Conservation (phyloP, 306 rosid genomes). For the Prosopis cineraria region DNA sequence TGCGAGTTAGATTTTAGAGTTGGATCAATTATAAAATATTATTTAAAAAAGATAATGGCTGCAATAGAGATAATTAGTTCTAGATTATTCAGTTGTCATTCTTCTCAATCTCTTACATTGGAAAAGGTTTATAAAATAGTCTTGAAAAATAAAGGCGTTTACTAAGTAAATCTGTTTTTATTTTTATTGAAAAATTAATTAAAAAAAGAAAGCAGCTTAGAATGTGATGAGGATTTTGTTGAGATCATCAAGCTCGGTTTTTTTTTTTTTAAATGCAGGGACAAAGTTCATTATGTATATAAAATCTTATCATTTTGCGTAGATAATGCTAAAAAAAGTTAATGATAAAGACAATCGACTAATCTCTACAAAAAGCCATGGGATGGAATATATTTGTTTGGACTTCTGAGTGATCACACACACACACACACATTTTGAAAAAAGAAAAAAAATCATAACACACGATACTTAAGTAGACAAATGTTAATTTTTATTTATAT, state of each 20-base stretch:
- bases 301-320: neutral
- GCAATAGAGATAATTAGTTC: neutral
- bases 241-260: constrained; percentile 8
- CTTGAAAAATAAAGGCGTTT: neutral
- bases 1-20: neutral
- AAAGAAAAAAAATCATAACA: too few relatives aligned
- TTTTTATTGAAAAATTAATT: neutral
- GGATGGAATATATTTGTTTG: neutral
- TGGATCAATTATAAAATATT: neutral
- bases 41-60: neutral
- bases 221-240: neutral
- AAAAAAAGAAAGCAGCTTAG: neutral
- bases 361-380: too few relatives aligned
- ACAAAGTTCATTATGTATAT: neutral
- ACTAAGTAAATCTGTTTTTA: neutral
- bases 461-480: too few relatives aligned
- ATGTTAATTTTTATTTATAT: too few relatives aligned
- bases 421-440: too few relatives aligned
- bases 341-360: too few relatives aligned
- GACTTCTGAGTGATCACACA: too few relatives aligned
- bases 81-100: neutral
- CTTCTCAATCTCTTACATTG: neutral
- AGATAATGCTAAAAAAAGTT: neutral
- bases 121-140: neutral
- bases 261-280: neutral